Conservation (phyloP, 768 basidiomycete species). For the Collybia nuda region DNA sequence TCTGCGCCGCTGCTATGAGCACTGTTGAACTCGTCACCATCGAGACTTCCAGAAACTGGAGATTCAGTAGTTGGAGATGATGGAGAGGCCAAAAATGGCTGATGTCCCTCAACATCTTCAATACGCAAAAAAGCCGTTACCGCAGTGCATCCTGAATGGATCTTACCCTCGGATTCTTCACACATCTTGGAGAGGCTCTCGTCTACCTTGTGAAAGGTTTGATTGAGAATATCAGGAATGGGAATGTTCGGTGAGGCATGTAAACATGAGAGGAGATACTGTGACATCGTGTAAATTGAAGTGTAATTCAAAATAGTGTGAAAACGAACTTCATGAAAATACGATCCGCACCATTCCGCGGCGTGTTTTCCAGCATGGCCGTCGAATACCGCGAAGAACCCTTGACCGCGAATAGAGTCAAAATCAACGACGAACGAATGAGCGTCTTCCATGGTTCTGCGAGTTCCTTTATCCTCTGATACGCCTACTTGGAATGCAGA, state of each 20-base stretch:
- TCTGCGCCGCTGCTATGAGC: constrained; percentile 47
- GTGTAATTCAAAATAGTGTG: background rate
- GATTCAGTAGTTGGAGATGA: constrained; percentile 32
- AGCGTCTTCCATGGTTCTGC: constrained; percentile 96
- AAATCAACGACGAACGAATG: constrained; percentile 97
- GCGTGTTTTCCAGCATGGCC: constrained; percentile 99
- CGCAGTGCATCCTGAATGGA: constrained; percentile 96
- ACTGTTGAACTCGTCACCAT: constrained; percentile 29
- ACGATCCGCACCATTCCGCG: constrained; percentile 96
- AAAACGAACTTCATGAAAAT: constrained; percentile 83
- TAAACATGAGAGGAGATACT: constrained; percentile 66
- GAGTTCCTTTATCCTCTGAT: constrained; percentile 84
- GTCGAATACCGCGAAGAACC: constrained; percentile 98
- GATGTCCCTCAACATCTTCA: constrained; percentile 76
- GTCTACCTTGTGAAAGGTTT: constrained; percentile 94
- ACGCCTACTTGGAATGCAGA: constrained; percentile 68
- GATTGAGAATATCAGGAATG: constrained; percentile 88
- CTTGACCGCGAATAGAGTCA: constrained; percentile 87
- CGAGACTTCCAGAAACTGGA: constrained; percentile 30
- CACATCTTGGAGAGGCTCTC: constrained; percentile 78
- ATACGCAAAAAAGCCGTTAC: constrained; percentile 94
- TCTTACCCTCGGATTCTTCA: constrained; percentile 85
- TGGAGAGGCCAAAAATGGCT: constrained; percentile 56
- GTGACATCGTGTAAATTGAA: background rate
- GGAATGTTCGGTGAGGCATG: constrained; percentile 53